Conservation (phyloP, 331 rosid species). For the Spiraea crenata region DNA sequence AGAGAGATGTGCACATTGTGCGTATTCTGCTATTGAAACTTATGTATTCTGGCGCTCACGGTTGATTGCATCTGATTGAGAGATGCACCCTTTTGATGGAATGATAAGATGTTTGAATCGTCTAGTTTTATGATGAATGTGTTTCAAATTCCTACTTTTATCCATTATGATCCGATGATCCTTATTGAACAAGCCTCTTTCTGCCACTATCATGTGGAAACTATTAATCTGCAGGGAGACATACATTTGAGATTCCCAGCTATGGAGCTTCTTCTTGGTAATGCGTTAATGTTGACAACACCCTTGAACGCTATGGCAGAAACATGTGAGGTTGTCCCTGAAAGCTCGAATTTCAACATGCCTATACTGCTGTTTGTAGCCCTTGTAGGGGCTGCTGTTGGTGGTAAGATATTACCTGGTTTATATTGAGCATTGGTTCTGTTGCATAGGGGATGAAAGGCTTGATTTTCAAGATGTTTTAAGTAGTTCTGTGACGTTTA, state of each 20-base stretch:
- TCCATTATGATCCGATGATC: background rate
- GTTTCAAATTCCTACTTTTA: background rate
- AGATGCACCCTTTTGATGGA: background rate
- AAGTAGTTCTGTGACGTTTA: background rate
- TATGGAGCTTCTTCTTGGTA: conserved; percentile 45
- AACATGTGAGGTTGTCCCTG: conserved; percentile 61
- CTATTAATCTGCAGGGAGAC: conserved; percentile 48
- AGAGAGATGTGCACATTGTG: background rate
- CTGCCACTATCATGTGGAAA: background rate
- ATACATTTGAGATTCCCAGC: conserved; percentile 39
- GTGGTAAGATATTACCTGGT: conserved; percentile 58
- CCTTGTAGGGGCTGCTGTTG: conserved; percentile 93
- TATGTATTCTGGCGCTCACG: background rate
- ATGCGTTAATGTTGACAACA: conserved; percentile 51
- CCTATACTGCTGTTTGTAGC: conserved; percentile 80
- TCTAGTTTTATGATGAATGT: background rate
- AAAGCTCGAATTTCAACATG: conserved; percentile 68
- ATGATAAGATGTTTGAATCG: background rate
- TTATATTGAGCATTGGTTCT: conserved; percentile 11
- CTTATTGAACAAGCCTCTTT: background rate
- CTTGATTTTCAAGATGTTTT: background rate
- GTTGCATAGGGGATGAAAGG: background rate
- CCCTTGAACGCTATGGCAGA: conserved; percentile 85
- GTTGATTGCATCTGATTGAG: background rate
- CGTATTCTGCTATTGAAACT: background rate